Base-by-base conservation (phyloP, 495 filamentous ascomycete genomes). In the Thermochaetoides thermophila region DNA sequence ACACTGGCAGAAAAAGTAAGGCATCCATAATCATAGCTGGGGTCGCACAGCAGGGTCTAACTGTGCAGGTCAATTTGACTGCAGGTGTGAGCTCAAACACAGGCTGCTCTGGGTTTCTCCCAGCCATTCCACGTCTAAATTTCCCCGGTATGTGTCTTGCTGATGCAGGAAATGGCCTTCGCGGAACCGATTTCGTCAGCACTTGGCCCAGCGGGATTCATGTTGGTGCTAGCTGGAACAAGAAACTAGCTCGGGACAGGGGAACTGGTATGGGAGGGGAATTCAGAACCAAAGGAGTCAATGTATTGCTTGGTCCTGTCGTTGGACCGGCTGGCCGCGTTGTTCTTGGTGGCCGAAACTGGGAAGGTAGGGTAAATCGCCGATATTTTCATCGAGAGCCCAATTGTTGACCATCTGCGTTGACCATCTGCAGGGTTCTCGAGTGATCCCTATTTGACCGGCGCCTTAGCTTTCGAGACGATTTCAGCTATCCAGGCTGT, bases 251-350 rank as follows among this genome's bases (percentile, higher is more conserved):
- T 16, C 45, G 57, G 14, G 36, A 64, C 32, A 44, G 70, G 28
- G 74, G 56, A 1, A 25, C 48, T 1, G 55, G 62, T 3, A 73
- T 78, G 63, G 73, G 65, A 10, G 54, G 49, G 1, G 73, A 76
- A 45, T 78, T 70, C 49, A 63, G 58, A 16, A 55, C 48, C 2
- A 70, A 82, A 49, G 78, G 76, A 1, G 66, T 81, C 5, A 73
- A 82, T 46, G 60, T 84, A 13, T 58, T 69, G 3, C 56, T 82
- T 11, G 77, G 77, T 0, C 78, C 76, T 5, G 73, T 80, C 7
- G 67, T 73, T 34, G 71, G 69, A 0, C 69, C 69, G 3, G 41
- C 66, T 2, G 71, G 71, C 3, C 52, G 70, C 0, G 55, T 69
- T 5, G 60, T 64, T 4, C 29, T 49, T n/a, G 59, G 63, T 16